A percentile compares a stretch with the other conserved stretches of the same genome.
Conservation (phyloP, 805 yeast species). For the Candida ulmi region DNA sequence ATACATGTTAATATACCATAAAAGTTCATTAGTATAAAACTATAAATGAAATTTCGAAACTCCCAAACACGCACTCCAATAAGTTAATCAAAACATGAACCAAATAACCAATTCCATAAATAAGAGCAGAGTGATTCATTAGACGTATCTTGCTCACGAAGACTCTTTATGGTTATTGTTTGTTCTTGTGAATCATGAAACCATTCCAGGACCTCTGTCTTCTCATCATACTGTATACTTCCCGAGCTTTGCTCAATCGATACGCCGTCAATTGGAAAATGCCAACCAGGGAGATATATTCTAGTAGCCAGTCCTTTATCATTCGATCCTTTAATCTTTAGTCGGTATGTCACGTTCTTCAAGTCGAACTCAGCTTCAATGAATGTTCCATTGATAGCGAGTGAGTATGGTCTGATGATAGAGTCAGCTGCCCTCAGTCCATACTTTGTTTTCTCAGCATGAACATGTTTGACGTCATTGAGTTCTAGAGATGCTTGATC, state of each 20-base stretch:
- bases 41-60: no score
- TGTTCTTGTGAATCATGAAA: constrained; percentile 46
- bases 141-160: constrained; percentile 1
- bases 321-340: constrained; percentile 36
- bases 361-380: constrained; percentile 55
- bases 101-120: no score
- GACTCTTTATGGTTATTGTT: constrained; percentile 21
- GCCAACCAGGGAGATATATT: constrained; percentile 68
- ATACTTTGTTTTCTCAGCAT: background rate
- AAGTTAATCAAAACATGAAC: background rate
- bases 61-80: no score
- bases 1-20: background rate
- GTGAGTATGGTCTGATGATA: constrained; percentile 70
- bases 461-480: background rate
- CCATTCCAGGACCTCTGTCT: constrained; percentile 64
- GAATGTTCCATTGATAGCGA: constrained; percentile 57
- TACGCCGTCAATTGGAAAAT: constrained; percentile 47
- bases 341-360: constrained; percentile 35
- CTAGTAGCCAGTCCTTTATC: constrained; percentile 40
- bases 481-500: background rate
- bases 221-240: constrained; percentile 42
- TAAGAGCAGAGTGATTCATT: constrained; percentile 1
- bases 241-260: constrained; percentile 50
- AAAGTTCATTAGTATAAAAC: no score
- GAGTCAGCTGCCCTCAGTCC: constrained; percentile 79